Evolutionary conservation across 1,284 basidiomycete species (phyloP), one percentile per base, ranked within the genome.

Genomic region (Ganoderma lucidum): DNA sequence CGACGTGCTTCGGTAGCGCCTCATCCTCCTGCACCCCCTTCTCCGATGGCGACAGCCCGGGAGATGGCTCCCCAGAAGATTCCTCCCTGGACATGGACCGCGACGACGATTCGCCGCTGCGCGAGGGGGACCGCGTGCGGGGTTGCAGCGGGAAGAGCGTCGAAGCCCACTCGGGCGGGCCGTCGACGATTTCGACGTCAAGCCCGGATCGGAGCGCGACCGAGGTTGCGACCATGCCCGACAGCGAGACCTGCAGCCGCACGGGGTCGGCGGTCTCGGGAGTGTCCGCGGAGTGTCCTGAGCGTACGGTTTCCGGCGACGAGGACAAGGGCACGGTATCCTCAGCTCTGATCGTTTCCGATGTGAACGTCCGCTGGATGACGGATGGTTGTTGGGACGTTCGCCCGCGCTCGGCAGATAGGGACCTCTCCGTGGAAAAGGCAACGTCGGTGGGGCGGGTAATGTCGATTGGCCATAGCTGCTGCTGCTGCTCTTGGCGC

Each of bases 201-300:
- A 88, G 76, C 68, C 88, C 87, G 8, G 90, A 90, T 78, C 90
- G 93, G 63, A 93, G 83, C 2, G 88, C 87, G 45, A 92, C 82
- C 0, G 92, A 93, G 1, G 88, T 88, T 37, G 86, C 82, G 63
- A 93, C 84, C 88, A 93, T 93, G 68, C 90, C 88, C 73, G 89
- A 85, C n/a, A 93, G 80, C 2, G 91, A 92, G 62, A 93, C 82
- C 41, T 83, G 85, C 15, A 73, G 82, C 76, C 71, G 67, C 2
- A 60, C 35, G 1, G 60, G 45, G 1, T 30, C 55, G 79, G 73
- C 71, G 80, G 56, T n/a, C 30, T 41, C 41, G 6, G 68, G n/a
- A 6, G 61, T 23, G 32, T 66, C 69, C 12, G 42, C 42, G 9
- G 58, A 48, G 9, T 42, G 41, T 42, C n/a, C 67, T 1, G 48